Evolutionary conservation across 768 basidiomycete species (phyloP), one percentile per base, ranked within the genome.

Genomic region (Tremella fuciformis): DNA sequence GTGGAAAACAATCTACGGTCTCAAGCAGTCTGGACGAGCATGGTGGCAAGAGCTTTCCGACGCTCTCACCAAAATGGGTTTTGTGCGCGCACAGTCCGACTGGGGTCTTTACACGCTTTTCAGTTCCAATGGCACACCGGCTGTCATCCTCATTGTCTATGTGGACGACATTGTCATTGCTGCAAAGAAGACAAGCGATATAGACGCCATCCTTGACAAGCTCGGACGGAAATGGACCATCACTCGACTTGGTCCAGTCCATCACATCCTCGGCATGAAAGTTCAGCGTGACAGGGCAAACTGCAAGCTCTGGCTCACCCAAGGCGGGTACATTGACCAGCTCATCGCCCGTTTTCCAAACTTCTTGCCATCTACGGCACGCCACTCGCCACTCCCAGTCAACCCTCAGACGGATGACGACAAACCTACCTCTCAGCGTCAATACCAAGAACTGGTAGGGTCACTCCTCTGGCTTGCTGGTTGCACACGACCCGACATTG

Each of bases 401-500:
- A 26, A 18, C 50, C 22, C n/a, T 13, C 24, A 51, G 8, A 42
- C 11, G 22, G 57, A 25, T 8, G 15, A 26, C 16, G 22, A 48
- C 39, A 39, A 60, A 58, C 54, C 47, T 25, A 21, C 22, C 26
- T 11, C 34, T 65, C 21, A 63, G 77, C 46, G 76, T 73, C 2
- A 65, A 70, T 57, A 54, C 44, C 15, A 21, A 51, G 21, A 37
- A 41, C 39, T 66, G 16, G 60, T 79, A 41, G 75, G 76, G 4
- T 67, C 69, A 1, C 60, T 78, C 25, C 74, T 75, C 68, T 78
- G 76, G 57, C 60, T 70, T 1, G 69, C 76, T 9, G 40, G 75
- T 8, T 67, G 60, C 15, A 78, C 77, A 24, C 57, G 74, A 39
- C 79, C 79, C 6, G 79, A 79, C 65, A 44, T 50, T 13, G 9